Base-by-base conservation (phyloP, 129 eudicot genomes). In the Flaveria trinervia region DNA sequence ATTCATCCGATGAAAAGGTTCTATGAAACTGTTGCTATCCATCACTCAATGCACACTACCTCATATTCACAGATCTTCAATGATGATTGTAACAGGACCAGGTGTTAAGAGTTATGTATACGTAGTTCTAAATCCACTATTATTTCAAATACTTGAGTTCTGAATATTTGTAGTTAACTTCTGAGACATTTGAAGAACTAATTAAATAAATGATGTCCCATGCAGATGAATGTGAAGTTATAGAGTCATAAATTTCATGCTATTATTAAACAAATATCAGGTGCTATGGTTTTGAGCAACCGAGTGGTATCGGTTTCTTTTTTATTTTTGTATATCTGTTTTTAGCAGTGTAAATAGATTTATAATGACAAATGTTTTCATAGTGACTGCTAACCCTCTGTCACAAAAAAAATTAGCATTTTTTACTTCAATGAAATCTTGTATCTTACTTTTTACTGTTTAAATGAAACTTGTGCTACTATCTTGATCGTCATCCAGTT, bases 211-310 rank as follows among this genome's bases (percentile, higher is more conserved):
- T 36, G 77, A 18, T 39, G 9, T 55, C 12, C 66, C 66, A n/a
- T 33, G 67, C 65, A 17, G 76, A 52, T 36, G 66, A 54, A 69
- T 69, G 57, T 57, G 65, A 45, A 45, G 54, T 45, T 69, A 25
- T 45, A 13, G 10, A 22, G 11, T 46, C 36, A 69, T 69, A 59
- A 69, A 46, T 69, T 49, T 57, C 73, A 69, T 23, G 16, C 41
- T 46, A 18, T 4, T 22, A 45, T 45, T 3, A 45, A 45, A 45
- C 12, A 6, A 45, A 68, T 16, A 44, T 45, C 23, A 44, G 51
- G 18, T 20, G 28, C 13, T 18, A 55, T 55, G 28, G 62, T 55
- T 55, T 55, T 18, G 62, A 23, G 33, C 11, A 9, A 59, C 36
- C 0, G 12, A 54, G 62, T 9, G 1, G 62, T 55, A 7, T 55